Conservation (phyloP, 805 yeast species). For the Starmerella riodocensis region DNA sequence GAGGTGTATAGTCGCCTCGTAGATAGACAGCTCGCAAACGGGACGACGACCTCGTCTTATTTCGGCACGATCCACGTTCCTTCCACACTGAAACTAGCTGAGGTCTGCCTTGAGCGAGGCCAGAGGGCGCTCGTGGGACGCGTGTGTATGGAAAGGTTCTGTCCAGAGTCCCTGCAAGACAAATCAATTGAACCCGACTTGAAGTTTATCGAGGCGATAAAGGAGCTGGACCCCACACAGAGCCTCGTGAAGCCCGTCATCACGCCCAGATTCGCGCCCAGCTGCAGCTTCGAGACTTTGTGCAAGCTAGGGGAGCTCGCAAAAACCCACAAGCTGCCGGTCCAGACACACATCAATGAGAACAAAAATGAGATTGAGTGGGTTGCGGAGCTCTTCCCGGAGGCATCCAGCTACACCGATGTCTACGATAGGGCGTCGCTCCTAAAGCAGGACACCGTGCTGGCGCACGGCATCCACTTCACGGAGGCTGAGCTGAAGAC, state of each 20-base stretch:
- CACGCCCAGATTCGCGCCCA: constrained; percentile 91
- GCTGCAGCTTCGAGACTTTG: constrained; percentile 56
- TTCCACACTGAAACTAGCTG: constrained; percentile 66
- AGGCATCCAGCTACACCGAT: constrained; percentile 51
- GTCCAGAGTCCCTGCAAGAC: constrained; percentile 50
- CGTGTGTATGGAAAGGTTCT: constrained; percentile 82
- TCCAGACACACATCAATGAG: constrained; percentile 88
- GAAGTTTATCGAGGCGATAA: constrained; percentile 45
- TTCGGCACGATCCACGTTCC: constrained; percentile 76
- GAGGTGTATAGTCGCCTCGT: constrained; percentile 56
- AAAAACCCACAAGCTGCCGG: constrained; percentile 38
- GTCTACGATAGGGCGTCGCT: constrained; percentile 59
- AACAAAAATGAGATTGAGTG: constrained; percentile 60
- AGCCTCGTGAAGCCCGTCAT: constrained; percentile 55
- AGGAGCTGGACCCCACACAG: constrained; percentile 38
- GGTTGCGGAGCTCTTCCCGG: constrained; percentile 63
- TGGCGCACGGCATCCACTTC: constrained; percentile 84
- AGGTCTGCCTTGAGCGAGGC: constrained; percentile 48
- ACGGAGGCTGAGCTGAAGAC: constrained; percentile 48
- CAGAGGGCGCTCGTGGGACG: constrained; percentile 87
- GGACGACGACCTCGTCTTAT: constrained; percentile 88
- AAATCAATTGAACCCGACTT: constrained; percentile 43
- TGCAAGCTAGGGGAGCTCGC: constrained; percentile 48
- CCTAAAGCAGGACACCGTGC: constrained; percentile 50
- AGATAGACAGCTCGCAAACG: constrained; percentile 54